These are phyloP conservation scores for Pichia cabralensis DNA, from an alignment of 805 yeast genomes.

Conservation along the genomic window DNA sequence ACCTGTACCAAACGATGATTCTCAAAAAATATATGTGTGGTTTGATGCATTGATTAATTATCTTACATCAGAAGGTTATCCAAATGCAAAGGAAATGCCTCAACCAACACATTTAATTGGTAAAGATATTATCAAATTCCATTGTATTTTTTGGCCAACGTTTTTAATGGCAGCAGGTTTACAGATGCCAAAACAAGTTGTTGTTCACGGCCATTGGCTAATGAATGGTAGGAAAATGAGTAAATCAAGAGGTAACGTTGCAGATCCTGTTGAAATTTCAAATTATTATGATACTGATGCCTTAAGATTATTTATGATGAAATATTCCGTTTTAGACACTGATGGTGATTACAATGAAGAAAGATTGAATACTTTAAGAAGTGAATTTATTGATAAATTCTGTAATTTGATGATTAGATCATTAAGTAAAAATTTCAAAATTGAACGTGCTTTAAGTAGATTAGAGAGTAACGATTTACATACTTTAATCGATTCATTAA, in stretches of 20 bases:
- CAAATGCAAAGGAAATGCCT: constrained; percentile 21
- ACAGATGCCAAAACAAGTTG: constrained; percentile 58
- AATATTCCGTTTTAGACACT: constrained; percentile 60
- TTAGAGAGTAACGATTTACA: constrained; percentile 20
- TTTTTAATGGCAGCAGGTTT: constrained; percentile 76
- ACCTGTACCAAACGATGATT: constrained; percentile 67
- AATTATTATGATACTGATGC: constrained; percentile 62
- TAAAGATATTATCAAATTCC: constrained; percentile 84
- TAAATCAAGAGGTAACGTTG: constrained; percentile 85
- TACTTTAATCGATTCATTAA: constrained; percentile 11
- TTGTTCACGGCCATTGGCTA: constrained; percentile 94
- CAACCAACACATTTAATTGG: constrained; percentile 68
- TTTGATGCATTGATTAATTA: constrained; percentile 89
- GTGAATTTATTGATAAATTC: constrained; percentile 67
- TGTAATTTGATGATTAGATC: constrained; percentile 71
- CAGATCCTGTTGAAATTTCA: constrained; percentile 70
- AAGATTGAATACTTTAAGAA: constrained; percentile 41
- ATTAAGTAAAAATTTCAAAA: constrained; percentile 59
- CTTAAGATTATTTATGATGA: constrained; percentile 64
- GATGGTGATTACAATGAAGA: constrained; percentile 75
- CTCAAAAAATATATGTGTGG: constrained; percentile 91
- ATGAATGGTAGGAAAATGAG: constrained; percentile 89
- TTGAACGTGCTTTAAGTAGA: constrained; percentile 33
- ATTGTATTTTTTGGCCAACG: constrained; percentile 90
- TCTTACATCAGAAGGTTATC: constrained; percentile 57